These are phyloP conservation scores for Trichoderma asperelloides DNA, from an alignment of 495 filamentous ascomycete genomes.

Conservation along the genomic window DNA sequence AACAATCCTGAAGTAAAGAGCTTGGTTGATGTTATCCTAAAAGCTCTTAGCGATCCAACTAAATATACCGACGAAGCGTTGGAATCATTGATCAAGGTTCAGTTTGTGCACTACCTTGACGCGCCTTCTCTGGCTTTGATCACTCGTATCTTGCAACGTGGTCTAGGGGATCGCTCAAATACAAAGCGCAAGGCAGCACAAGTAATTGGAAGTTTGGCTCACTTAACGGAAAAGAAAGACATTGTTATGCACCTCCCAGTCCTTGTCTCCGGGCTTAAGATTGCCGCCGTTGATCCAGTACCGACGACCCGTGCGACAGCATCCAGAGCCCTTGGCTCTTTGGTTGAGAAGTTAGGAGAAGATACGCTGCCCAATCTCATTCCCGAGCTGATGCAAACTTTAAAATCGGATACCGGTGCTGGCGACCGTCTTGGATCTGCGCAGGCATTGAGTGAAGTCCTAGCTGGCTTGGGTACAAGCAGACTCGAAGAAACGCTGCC, in stretches of 20 bases:
- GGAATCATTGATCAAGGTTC: conserved; percentile 88
- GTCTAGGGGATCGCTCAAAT: conserved; percentile 77
- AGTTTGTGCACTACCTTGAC: conserved; percentile 93
- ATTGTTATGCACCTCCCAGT: conserved; percentile 86
- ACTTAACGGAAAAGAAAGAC: conserved; percentile 93
- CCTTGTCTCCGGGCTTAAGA: conserved; percentile 78
- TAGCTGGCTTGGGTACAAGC: conserved; percentile 85
- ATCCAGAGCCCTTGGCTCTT: conserved; percentile 87
- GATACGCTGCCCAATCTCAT: conserved; percentile 96
- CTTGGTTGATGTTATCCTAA: conserved; percentile 80
- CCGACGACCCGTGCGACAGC: conserved; percentile 95
- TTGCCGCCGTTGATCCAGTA: conserved; percentile 88
- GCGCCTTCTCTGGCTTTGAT: conserved; percentile 90
- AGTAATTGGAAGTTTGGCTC: conserved; percentile 93
- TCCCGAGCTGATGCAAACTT: conserved; percentile 89
- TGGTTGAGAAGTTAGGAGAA: conserved; percentile 95
- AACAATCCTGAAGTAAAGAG: conserved; percentile 94
- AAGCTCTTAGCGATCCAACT: conserved; percentile 93
- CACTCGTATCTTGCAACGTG: conserved; percentile 89
- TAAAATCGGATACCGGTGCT: conserved; percentile 94
- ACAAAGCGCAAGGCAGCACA: conserved; percentile 94
- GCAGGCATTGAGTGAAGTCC: conserved; percentile 92
- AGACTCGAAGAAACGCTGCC: conserved; percentile 92
- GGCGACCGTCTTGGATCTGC: conserved; percentile 93
- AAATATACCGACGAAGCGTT: conserved; percentile 95